A percentile compares a stretch with the other conserved stretches of the same genome.
Conservation (phyloP, 805 yeast species). For the Lipomyces kockii region DNA sequence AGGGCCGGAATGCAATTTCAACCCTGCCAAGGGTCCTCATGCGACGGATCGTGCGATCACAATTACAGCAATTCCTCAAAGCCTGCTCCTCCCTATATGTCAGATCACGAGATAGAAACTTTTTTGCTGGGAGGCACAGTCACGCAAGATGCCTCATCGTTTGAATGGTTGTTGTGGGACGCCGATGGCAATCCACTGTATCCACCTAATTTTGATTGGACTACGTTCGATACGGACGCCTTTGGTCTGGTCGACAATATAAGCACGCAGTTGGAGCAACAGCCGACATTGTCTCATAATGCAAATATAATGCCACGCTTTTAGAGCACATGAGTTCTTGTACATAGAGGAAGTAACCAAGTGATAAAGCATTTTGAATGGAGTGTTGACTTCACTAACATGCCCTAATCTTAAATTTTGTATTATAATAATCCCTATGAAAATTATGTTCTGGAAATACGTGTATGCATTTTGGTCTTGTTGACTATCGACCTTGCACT, state of each 20-base stretch:
- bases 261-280: neutral
- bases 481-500: too few species aligned
- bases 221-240: neutral
- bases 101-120: conserved; percentile 15
- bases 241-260: neutral
- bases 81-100: neutral
- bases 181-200: neutral
- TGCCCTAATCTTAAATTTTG: neutral
- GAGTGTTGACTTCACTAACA: neutral
- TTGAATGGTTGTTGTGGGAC: neutral
- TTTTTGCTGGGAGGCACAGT: conserved; percentile 12
- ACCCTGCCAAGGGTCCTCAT: neutral
- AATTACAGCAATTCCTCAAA: neutral
- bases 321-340: neutral
- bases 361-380: neutral
- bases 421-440: neutral
- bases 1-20: neutral
- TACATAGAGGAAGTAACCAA: neutral
- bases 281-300: neutral
- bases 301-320: neutral
- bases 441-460: too few species aligned
- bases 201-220: neutral
- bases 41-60: neutral
- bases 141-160: neutral
- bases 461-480: too few species aligned